Base-by-base conservation (phyloP, 2,329 filamentous ascomycete genomes). In the Fusarium xylarioides region DNA sequence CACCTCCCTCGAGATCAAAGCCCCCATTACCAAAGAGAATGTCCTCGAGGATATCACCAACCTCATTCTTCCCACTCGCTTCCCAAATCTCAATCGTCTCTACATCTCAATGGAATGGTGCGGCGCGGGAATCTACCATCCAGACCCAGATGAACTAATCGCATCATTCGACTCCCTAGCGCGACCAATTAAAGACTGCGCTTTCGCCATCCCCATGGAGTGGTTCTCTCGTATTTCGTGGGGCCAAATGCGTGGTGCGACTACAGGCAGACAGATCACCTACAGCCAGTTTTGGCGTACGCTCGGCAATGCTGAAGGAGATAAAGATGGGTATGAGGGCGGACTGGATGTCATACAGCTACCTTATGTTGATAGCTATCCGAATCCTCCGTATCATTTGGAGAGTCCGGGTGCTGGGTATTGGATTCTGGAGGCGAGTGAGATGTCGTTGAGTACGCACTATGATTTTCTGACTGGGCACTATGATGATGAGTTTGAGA, bases 1-100 rank as follows among this genome's bases (percentile, higher is more conserved):
- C 4, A 68, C 67, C 1, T 63, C 67, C 2, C 53, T 70, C 4
- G 64, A 68, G 34, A n/a, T 70, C 12, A 59, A 42, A 26, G 63
- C 53, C 32, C 47, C 37, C 12, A 58, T 63, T 0, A 23, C 32
- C 14, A n/a, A 34, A 4, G 37, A 52, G 5, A 21, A 43, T 3
- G 14, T 28, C 11, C 18, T 67, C n/a, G 15, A 15, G 18, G 35
- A 26, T 15, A 4, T 46, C 21, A n/a, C 37, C 4, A 16, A 11
- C 5, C 26, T 23, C 1, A 8, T 62, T 3, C 18, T 21, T 16
- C 34, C 26, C 10, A 7, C 26, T 1, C 21, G 18, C 1, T 64
- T 64, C 14, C 28, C 34, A 7, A 44, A 19, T 2, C 44, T 67
- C 5, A 38, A 38, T 5, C 47, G 30, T 4, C 44, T 67, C 8